Conservation (phyloP, 1,284 basidiomycete genomes). For the Puccinia hordei region DNA sequence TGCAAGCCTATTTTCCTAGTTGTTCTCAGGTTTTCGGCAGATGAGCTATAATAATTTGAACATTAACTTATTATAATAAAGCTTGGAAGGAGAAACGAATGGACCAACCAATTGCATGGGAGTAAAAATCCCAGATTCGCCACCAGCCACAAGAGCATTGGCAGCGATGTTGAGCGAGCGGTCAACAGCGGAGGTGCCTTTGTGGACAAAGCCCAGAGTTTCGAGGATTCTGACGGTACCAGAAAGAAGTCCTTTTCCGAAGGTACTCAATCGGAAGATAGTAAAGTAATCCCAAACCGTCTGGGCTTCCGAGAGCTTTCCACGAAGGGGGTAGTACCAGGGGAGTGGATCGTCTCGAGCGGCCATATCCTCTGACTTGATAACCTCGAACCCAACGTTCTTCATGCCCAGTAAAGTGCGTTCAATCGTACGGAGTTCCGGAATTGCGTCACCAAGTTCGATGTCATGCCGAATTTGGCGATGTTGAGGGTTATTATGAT, state of each 20-base stretch:
- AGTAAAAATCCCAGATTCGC: constrained; percentile 73
- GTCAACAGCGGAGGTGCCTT: constrained; percentile 89
- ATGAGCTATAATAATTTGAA: constrained; percentile 1
- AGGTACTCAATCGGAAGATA: no score
- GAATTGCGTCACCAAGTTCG: no score
- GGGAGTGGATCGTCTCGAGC: constrained; percentile 68
- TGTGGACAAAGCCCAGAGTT: constrained; percentile 76
- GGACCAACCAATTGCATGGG: constrained; percentile 57
- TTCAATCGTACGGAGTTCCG: no score
- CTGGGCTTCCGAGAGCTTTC: constrained; percentile 87
- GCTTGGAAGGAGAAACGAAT: not conserved
- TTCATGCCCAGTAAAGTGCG: no score
- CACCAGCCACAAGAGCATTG: constrained; percentile 78
- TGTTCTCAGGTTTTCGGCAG: constrained; percentile 15
- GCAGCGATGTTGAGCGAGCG: constrained; percentile 83
- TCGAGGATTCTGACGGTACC: constrained; percentile 78
- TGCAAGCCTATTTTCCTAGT: not conserved
- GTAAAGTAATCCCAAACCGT: no score
- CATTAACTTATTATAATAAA: not conserved
- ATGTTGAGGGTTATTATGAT: no score
- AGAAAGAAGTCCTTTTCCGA: no score
- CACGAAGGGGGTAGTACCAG: constrained; percentile 97
- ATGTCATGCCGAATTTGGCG: no score
- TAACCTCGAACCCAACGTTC: constrained; percentile 84
- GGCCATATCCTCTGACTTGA: constrained; percentile 92